A percentile compares a stretch with the other conserved stretches of the same genome.
These are phyloP conservation scores for Boletellus emodensis DNA, from an alignment of 768 basidiomycete genomes.

Conservation along the genomic window DNA sequence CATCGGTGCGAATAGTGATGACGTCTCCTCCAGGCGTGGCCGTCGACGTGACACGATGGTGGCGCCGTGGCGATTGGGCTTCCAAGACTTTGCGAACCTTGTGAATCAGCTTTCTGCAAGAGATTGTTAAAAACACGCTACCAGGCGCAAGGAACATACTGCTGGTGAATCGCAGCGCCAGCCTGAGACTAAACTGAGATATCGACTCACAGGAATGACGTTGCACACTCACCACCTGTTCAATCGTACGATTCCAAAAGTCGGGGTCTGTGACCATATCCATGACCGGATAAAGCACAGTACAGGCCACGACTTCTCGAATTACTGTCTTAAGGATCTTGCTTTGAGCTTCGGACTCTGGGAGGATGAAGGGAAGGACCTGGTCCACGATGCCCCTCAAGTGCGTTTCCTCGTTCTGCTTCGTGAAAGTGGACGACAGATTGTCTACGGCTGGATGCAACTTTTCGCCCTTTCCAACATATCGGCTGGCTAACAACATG, in stretches of 20 bases:
- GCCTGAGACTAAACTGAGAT: constrained; percentile 37
- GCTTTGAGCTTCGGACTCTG: constrained; percentile 70
- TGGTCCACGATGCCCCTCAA: constrained; percentile 67
- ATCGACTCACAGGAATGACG: not conserved
- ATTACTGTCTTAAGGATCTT: constrained; percentile 66
- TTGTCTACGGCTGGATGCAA: constrained; percentile 87
- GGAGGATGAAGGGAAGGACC: constrained; percentile 69
- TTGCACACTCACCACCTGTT: constrained; percentile 73
- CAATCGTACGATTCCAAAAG: constrained; percentile 93
- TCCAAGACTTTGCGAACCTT: constrained; percentile 84
- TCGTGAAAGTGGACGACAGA: constrained; percentile 82
- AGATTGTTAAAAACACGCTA: constrained; percentile 1
- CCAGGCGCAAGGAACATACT: constrained; percentile 36
- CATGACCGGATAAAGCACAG: constrained; percentile 81
- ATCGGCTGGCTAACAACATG: constrained; percentile 77
- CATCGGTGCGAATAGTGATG: constrained; percentile 79
- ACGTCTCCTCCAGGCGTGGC: constrained; percentile 50
- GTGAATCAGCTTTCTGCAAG: constrained; percentile 70
- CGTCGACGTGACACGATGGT: constrained; percentile 39
- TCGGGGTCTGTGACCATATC: constrained; percentile 95
- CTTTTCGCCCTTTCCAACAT: constrained; percentile 59
- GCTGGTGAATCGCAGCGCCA: constrained; percentile 68
- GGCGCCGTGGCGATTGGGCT: constrained; percentile 63
- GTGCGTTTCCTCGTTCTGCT: constrained; percentile 87
- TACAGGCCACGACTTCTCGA: constrained; percentile 79